Base-by-base conservation (phyloP, 257 asterid genomes). In the Lantana camara region DNA sequence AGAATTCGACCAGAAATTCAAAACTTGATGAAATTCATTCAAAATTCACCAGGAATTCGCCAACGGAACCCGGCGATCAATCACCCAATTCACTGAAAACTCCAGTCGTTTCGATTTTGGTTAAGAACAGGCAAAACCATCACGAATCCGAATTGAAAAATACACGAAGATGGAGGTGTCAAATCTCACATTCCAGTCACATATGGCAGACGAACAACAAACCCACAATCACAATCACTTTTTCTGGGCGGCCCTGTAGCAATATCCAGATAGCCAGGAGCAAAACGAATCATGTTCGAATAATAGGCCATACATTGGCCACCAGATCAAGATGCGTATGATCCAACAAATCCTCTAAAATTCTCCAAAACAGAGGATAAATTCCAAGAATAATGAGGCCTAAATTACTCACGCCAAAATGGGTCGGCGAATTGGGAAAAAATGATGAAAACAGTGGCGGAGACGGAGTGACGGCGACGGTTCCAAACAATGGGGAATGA, bases 351-450 rank as follows among this genome's bases (percentile, higher is more conserved):
- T 68, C 59, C 23, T 68, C 22, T 52, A 9, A 53, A 35, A 64
- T 71, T 68, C 59, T 57, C 46, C 52, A 20, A 67, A 63, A 27
- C 58, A 16, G 5, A 63, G 67, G 21, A 55, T 45, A 3, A 57
- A 44, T 53, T 58, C 19, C 48, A 46, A 45, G 44, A 32, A 19
- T 27, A 65, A 30, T 15, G 44, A 60, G 45, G 45, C 46, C 44
- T 6, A 7, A 44, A n/a, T n/a, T n/a, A n/a, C n/a, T 72, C 76
- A 70, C 73, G 75, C 78, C 2, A 65, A 74, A 76, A 41, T 70
- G 72, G 75, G 76, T 55, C 76, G 24, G 56, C 22, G 12, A 29
- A 50, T 68, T 57, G 65, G 27, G 50, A 34, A 30, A 63, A 10
- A 60, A 55, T 63, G 32, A 19, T 42, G 17, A 29, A n/a, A 10